Evolutionary conservation across 2,329 filamentous ascomycete genomes (phyloP), one percentile per base, ranked within the genome.

Genomic region (Drechslerella dactyloides): DNA sequence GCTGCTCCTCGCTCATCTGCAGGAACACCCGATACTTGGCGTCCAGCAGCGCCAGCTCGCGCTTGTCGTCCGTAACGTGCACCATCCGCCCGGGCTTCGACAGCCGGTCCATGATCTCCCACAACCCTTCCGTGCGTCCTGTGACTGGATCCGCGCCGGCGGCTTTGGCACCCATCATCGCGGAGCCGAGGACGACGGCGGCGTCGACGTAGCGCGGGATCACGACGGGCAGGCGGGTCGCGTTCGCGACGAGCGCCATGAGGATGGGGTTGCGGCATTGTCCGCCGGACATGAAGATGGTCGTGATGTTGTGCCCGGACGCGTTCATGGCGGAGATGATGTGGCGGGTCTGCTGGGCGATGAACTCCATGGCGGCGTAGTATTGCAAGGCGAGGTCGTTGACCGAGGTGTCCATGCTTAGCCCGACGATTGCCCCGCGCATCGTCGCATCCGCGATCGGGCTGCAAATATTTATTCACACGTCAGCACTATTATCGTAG

Each of bases 211-310:
- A 97, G 57, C 89, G 86, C 0, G 94, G 94, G 63, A 97, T 96
- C 40, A 97, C 83, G 19, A 99, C 93, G 0, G 93, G 93, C 88
- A 96, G 93, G 75, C 87, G 84, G 81, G 93, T 97, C 0, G 89
- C 90, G 0, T 93, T 94, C 13, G 94, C 92, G 76, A 99, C 89
- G 15, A 99, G 86, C 66, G 87, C 85, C 89, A 99, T 96, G 62
- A 99, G 84, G 70, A 97, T 87, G 35, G 89, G 87, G 80, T 99
- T 99, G 81, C 97, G 93, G 83, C 94, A 99, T 80, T 97, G 94
- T 10, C 91, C 96, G 73, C 94, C 94, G 2, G 91, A 96, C 94
- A 99, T 97, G 86, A 97, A 99, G 81, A 99, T 96, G 74, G 89
- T 93, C 55, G 85, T 87, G 79, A 99, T 93, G 75, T 85, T 83